Conservation (phyloP, 192 early-diverging fungal genomes). For the Coemansia sp. region DNA sequence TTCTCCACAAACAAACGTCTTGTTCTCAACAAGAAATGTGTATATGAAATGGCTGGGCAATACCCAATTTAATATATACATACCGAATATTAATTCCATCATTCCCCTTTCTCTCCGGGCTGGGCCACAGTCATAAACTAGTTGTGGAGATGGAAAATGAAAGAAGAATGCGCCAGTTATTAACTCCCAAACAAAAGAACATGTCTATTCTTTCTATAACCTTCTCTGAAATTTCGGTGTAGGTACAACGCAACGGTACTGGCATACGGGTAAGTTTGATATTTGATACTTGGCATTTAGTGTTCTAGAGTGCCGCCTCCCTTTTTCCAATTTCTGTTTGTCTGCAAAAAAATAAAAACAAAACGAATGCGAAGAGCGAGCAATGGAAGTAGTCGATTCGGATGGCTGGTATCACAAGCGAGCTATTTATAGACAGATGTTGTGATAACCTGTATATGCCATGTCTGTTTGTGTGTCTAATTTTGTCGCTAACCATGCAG, state of each 20-base stretch:
- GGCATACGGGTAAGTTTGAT: constrained; percentile 75
- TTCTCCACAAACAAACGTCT: background rate
- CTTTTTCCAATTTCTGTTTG: background rate
- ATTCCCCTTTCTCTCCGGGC: too few species aligned
- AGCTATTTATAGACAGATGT: background rate
- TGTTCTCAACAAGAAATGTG: background rate
- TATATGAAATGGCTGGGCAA: background rate
- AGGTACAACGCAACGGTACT: constrained; percentile 90
- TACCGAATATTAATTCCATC: background rate
- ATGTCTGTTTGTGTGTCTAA: background rate
- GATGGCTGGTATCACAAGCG: background rate
- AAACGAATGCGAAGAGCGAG: background rate
- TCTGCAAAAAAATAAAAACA: background rate
- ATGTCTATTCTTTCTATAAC: background rate
- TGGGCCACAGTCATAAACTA: background rate
- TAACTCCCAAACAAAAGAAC: background rate
- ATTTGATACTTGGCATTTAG: background rate
- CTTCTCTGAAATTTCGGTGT: background rate
- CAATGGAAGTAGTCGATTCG: background rate
- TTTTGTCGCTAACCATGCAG: background rate
- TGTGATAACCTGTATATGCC: background rate
- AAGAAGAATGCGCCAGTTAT: background rate
- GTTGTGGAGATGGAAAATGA: background rate
- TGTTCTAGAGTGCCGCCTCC: background rate
- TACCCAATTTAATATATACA: background rate